phyloP scores from a whole-genome alignment of 768 basidiomycete genomes.

The Xanthoconium stramineum region DNA sequence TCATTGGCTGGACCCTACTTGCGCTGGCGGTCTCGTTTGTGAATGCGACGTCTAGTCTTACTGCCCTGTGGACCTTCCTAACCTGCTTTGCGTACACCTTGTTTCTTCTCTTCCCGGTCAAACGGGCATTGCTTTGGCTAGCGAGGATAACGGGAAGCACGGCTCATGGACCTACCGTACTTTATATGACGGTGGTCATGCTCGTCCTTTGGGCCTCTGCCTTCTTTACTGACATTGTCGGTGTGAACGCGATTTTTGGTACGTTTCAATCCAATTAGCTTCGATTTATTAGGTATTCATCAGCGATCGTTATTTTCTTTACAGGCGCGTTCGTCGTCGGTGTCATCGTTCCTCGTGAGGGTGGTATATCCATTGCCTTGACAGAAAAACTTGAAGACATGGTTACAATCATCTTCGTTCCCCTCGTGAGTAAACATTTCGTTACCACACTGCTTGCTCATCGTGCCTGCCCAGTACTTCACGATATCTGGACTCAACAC shows the following conservation, averaged over 20 bases:
- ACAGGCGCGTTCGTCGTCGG: constrained; percentile 81
- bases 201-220: constrained; percentile 80
- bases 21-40: constrained; percentile 91
- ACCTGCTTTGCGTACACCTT: constrained; percentile 77
- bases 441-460: not conserved
- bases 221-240: constrained; percentile 93
- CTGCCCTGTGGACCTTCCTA: constrained; percentile 83
- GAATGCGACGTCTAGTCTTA: constrained; percentile 79
- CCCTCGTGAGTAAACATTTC: constrained; percentile 54
- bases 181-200: constrained; percentile 86
- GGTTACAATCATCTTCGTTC: constrained; percentile 86
- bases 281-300: no score
- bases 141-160: constrained; percentile 76
- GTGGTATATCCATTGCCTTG: constrained; percentile 77
- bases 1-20: constrained; percentile 85
- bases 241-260: constrained; percentile 91
- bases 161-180: constrained; percentile 78
- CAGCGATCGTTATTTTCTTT: not conserved
- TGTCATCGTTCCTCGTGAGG: constrained; percentile 81
- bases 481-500: constrained; percentile 92
- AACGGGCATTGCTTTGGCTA: constrained; percentile 61
- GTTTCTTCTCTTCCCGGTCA: constrained; percentile 69
- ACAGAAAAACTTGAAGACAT: constrained; percentile 96
- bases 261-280: constrained; percentile 3
- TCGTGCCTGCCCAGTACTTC: constrained; percentile 65